Conservation (phyloP, 108 stramenopile species). For the Cyclostephanos invisitatus region DNA sequence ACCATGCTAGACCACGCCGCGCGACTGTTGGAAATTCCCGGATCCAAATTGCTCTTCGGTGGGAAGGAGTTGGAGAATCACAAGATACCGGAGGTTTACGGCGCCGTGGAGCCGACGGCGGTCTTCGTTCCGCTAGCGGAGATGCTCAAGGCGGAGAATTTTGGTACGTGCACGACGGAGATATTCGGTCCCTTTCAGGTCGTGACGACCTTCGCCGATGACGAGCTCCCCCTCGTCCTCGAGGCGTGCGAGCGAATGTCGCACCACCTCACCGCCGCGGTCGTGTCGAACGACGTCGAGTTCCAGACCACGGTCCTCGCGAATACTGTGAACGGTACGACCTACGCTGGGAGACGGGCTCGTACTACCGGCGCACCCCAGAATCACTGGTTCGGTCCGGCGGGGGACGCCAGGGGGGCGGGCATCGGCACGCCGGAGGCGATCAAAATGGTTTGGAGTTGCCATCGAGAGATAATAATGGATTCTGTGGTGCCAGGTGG, state of each 20-base stretch:
- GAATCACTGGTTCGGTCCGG: slow-evolving; percentile 98
- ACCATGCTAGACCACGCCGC: slow-evolving; percentile 82
- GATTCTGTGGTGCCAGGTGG: slow-evolving; percentile 77
- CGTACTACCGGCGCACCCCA: slow-evolving; percentile 99
- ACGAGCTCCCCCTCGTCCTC: slow-evolving; percentile 75
- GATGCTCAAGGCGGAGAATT: slow-evolving; percentile 87
- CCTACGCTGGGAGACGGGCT: slow-evolving; percentile 93
- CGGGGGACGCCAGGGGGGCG: slow-evolving; percentile 43
- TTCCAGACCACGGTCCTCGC: slow-evolving; percentile 88
- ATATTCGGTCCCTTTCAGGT: slow-evolving; percentile 98
- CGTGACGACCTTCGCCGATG: slow-evolving; percentile 85
- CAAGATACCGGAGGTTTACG: slow-evolving; percentile 90
- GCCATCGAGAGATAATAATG: slow-evolving; percentile 96
- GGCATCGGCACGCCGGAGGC: slow-evolving; percentile 97
- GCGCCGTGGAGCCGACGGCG: slow-evolving; percentile 97
- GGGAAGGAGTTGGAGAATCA: slow-evolving; percentile 86
- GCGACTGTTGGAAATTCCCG: slow-evolving; percentile 73
- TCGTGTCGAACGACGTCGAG: slow-evolving; percentile 90
- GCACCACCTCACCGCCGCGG: slow-evolving; percentile 97
- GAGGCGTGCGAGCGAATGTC: slow-evolving; percentile 92
- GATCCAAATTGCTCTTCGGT: slow-evolving; percentile 91
- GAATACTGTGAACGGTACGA: slow-evolving; percentile 97
- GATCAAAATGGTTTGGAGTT: slow-evolving; percentile 96
- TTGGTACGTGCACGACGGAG: slow-evolving; percentile 84
- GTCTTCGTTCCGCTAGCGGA: slow-evolving; percentile 93